Evolutionary conservation across 345 rosid species (phyloP), one percentile per base, ranked within the genome.

Genomic region (Gossypium stocksii): DNA sequence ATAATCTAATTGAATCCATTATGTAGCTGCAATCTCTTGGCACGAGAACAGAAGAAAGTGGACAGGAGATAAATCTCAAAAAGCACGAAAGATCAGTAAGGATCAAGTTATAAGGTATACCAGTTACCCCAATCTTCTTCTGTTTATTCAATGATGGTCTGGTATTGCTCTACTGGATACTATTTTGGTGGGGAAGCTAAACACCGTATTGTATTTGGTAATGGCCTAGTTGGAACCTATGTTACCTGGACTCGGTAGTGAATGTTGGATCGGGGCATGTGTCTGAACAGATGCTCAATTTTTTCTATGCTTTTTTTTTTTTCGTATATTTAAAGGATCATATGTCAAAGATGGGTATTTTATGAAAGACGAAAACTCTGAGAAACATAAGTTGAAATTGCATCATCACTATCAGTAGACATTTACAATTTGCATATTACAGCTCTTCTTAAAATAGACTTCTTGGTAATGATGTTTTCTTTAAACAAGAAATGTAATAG

Each of bases 91-190:
- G 78, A 62, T 76, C 65, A 43, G 76, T 2, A 91, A 86, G 82
- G 98, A 93, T 72, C 92, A 85, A 66, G 84, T 91, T 67, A 90
- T 93, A 84, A 89, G 97, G 98, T 90, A 80, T 56, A 14, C 74
- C n/a, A 5, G 51, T 70, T 66, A n/a, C 15, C 52, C 16, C 17
- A 22, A 27, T 61, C 41, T 83, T 64, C 45, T 76, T 71, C 52
- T 13, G 0, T 48, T 48, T 23, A 19, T 69, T 43, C 46, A 27
- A 17, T 51, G 60, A 52, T 25, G 10, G 10, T 51, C 29, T 51
- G 25, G 16, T 16, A 52, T 51, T 29, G 25, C 38, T 48, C 1
- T 8, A 15, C 72, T 25, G 1, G 49, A 16, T 15, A 45, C 8
- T 64, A 41, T 64, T 64, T 64, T 43, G 6, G n/a, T 44, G 29